Evolutionary conservation across 2,329 filamentous ascomycete genomes (phyloP), one percentile per base, ranked within the genome.

Genomic region (Clarireedia homoeocarpa): DNA sequence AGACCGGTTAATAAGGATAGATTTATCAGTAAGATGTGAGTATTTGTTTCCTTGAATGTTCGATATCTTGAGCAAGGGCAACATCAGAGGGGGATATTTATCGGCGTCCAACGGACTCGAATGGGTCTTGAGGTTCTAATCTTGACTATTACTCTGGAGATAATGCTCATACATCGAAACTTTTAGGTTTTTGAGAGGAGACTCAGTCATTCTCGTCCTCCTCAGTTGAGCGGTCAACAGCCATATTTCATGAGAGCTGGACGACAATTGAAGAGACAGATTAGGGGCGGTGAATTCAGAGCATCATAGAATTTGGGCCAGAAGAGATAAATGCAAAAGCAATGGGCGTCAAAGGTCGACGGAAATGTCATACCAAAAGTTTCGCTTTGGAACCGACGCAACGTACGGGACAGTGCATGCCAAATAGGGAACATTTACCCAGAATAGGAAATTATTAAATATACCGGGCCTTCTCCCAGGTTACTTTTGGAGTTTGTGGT

Each of bases 1-100:
- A 79, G 87, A 67, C 85, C 88, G 46, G 89, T 97, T 61, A 99
- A 99, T 77, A 96, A 97, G 83, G 94, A 99, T 74, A 81, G 94
- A 44, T 96, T 96, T 74, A 94, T 97, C 69, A 95, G 89, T 80
- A 96, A 96, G 78, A 92, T 96, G 91, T 91, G 71, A 64, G 84
- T 81, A 46, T 48, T 48, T 12, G 34, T 17, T 6, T 36, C 36
- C 40, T 46, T 34, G 53, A 12, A 20, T n/a, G 7, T 14, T 34
- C 30, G 5, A 34, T 34, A 36, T 17, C 14, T 14, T 40, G 10
- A 47, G n/a, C n/a, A 52, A 34, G 5, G 30, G 10, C 30, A 9
- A 34, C 30, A 4, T 30, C 20, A 20, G 20, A 20, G 20, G 20
- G 20, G 30, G 30, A 5, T 10, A 34, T 34, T 34, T 34, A 12